Evolutionary conservation across 768 basidiomycete genomes (phyloP), one percentile per base, ranked within the genome.

Genomic region (Boletus fagicola): DNA sequence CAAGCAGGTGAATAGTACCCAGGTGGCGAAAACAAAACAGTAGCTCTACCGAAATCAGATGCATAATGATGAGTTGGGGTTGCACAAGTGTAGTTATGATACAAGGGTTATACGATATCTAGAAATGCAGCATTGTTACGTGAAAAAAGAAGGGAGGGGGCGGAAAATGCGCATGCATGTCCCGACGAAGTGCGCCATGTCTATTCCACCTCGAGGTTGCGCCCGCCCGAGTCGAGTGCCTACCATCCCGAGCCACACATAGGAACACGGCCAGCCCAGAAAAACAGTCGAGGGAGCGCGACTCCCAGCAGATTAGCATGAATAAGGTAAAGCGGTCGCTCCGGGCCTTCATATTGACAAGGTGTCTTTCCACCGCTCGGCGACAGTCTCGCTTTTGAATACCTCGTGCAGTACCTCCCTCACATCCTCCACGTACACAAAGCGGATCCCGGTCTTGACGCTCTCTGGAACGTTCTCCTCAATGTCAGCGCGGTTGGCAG

Each of bases 381-480:
- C 74, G 22, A 86, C 68, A 16, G 77, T 68, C 66, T 84, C 75
- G 15, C 82, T 87, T 30, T 77, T 80, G 76, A 98, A 98, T 42
- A 92, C 92, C 73, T 94, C 92, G 55, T 85, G 78, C 65, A 98
- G 73, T 5, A 98, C 94, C 74, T 98, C 91, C 64, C 81, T 81
- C 54, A 97, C 92, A 65, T 91, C 89, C 67, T 97, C 93, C 46
- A 97, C 96, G 69, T 96, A 98, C 59, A 98, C 92, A 62, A 99
- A 94, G 48, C 85, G 83, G 58, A 98, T 94, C 22, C 95, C 96
- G 7, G 85, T 87, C 81, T 98, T 98, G 62, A 98, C 95, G 65
- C 93, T 94, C 64, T 87, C 88, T 0, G 94, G 94, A 0, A 98
- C 96, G 68, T 98, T 98, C 78, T 94, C 94, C 75, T 98, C 94